Base-by-base conservation (phyloP, 108 stramenopile genomes). In the Fistulifera pelliculosa region DNA sequence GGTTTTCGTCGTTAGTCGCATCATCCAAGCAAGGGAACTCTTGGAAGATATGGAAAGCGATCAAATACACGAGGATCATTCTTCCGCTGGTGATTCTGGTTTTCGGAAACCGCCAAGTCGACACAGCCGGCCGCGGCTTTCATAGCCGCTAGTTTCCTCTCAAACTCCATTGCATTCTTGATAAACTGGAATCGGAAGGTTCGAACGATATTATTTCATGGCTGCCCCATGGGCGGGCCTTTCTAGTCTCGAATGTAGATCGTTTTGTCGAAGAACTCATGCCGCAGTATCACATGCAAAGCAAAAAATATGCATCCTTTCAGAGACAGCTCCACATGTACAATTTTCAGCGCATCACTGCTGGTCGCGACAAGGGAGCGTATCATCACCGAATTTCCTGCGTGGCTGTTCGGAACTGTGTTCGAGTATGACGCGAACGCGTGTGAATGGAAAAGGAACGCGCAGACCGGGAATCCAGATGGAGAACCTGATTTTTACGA, bases 291-390 rank as follows among this genome's bases (percentile, higher is more conserved):
- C n/a, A n/a, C 31, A 90, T 90, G 51, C 72, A 73, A 27, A 83
- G 69, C 39, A 55, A 31, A 31, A 79, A 76, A 27, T 76, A 70
- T 47, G 49, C 72, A 15, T 73, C 67, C 42, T 85, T 85, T 51
- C 83, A 85, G 60, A 54, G 83, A 6, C 83, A 85, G 64, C 56
- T 85, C 24, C 85, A 90, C 62, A 65, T 87, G 27, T 85, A 85
- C 52, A 68, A 71, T 22, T 85, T 85, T 54, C 47, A 60, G 23
- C 68, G 75, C 45, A 61, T 85, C 15, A 79, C 77, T 15, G 24
- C 55, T 6, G 80, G 80, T 16, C 58, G 35, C 8, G 69, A 70
- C 38, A 64, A 54, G 35, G n/a, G 69, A 28, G 69, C 64, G 10
- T 65, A 65, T 48, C 74, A 77, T 44, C 73, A 86, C 57, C 73